phyloP scores from a whole-genome alignment of 768 basidiomycete species.

The Mrakia blollopis region DNA sequence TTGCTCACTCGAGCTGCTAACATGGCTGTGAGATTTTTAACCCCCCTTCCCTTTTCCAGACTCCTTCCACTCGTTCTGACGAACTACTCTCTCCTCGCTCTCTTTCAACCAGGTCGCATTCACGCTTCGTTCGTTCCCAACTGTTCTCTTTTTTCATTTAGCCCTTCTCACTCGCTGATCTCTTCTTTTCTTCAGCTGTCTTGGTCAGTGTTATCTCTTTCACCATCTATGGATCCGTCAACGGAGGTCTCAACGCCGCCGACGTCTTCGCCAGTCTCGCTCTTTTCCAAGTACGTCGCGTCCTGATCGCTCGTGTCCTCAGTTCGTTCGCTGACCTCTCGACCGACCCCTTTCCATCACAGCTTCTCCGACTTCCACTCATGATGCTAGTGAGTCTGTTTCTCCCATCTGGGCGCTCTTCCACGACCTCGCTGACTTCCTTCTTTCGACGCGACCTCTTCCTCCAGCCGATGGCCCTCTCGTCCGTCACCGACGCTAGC shows the following conservation, averaged over 20 bases:
- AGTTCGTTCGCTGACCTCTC: not conserved
- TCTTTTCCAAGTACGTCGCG: slow-evolving; percentile 44
- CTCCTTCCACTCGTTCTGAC: too few relatives aligned
- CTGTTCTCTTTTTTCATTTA: too few relatives aligned
- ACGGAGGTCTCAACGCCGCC: slow-evolving; percentile 58
- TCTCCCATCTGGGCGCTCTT: too few relatives aligned
- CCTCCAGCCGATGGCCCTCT: slow-evolving; percentile 45
- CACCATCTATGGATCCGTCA: slow-evolving; percentile 58
- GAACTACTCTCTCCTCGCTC: too few relatives aligned
- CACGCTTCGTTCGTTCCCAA: slow-evolving; percentile 36
- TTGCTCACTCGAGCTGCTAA: slow-evolving; percentile 55
- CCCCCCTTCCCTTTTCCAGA: too few relatives aligned
- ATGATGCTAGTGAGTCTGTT: slow-evolving; percentile 36
- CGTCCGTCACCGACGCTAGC: slow-evolving; percentile 60
- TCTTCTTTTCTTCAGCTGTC: slow-evolving; percentile 43
- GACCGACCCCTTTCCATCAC: not conserved
- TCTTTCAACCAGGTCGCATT: slow-evolving; percentile 19
- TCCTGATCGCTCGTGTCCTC: not conserved
- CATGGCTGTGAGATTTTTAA: slow-evolving; percentile 44
- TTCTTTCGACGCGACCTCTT: too few relatives aligned
- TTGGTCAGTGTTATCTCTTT: slow-evolving; percentile 64
- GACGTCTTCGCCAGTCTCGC: slow-evolving; percentile 64
- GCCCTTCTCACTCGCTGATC: too few relatives aligned
- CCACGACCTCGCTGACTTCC: too few relatives aligned
- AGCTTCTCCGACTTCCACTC: slow-evolving; percentile 23